Conservation (phyloP, 371 early-diverging fungal species). For the Funneliformis caledonium region DNA sequence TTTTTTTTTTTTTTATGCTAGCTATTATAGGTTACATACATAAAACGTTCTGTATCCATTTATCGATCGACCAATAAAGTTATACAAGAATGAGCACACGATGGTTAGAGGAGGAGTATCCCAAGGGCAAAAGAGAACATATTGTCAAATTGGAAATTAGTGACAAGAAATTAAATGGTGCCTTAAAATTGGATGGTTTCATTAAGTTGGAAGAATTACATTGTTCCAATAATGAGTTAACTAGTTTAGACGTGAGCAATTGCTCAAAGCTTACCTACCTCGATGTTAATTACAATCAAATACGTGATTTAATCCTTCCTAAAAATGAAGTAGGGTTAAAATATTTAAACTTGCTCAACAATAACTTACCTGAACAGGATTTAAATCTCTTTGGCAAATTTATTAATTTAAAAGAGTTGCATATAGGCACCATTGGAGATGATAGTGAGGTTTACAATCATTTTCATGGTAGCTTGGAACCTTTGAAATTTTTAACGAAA, state of each 20-base stretch:
- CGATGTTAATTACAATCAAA: background rate
- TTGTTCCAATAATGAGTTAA: conserved; percentile 19
- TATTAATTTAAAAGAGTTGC: conserved; percentile 13
- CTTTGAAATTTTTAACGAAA: background rate
- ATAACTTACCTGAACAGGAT: conserved; percentile 4
- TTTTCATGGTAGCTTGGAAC: conserved; percentile 11
- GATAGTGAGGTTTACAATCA: background rate
- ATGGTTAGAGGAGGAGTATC: too few species aligned
- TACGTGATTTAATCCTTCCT: background rate
- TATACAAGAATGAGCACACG: too few species aligned
- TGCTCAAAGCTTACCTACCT: background rate
- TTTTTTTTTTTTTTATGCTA: too few species aligned
- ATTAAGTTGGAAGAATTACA: background rate
- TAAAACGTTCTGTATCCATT: too few species aligned
- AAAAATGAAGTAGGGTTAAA: background rate
- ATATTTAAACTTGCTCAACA: background rate
- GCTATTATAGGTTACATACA: too few species aligned
- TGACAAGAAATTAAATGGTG: too few species aligned
- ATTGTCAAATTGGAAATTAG: too few species aligned
- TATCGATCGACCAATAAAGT: too few species aligned
- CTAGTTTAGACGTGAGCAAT: background rate
- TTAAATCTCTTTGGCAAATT: background rate
- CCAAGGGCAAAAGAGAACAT: too few species aligned
- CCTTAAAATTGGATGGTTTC: background rate
- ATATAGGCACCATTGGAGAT: background rate